Conservation (phyloP, 1,139 yeast genomes). For the Geotrichum siamense region DNA sequence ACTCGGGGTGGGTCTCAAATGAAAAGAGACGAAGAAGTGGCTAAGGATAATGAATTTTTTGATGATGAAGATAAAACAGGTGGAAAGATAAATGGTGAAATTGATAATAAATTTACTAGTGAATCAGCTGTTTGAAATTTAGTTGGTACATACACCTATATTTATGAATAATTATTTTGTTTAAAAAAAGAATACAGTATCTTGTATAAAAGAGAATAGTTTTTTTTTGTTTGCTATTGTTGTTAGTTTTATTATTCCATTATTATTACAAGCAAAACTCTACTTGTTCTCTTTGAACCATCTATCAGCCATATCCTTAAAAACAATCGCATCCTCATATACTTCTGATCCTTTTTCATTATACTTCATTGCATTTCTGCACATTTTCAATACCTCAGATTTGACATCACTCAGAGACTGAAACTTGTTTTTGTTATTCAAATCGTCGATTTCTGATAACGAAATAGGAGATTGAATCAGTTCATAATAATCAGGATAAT, state of each 20-base stretch:
- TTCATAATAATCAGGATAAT: slow-evolving; percentile 83
- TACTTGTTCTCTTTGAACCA: slow-evolving; percentile 10
- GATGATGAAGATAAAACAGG: slow-evolving; percentile 34
- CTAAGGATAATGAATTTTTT: slow-evolving; percentile 34
- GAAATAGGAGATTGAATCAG: slow-evolving; percentile 79
- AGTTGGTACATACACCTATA: no score
- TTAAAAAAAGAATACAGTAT: no score
- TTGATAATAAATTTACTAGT: slow-evolving; percentile 5
- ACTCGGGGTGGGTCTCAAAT: slow-evolving; percentile 86
- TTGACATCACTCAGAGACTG: slow-evolving; percentile 52
- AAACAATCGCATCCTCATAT: slow-evolving; percentile 61
- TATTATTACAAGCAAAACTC: background rate
- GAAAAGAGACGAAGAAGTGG: slow-evolving; percentile 66
- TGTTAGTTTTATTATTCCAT: background rate
- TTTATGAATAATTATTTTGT: no score
- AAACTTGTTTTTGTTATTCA: slow-evolving; percentile 45
- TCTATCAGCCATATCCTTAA: slow-evolving; percentile 38
- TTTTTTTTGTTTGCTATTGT: background rate
- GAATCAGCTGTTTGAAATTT: slow-evolving; percentile 8
- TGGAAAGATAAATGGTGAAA: slow-evolving; percentile 21
- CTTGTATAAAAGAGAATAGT: no score
- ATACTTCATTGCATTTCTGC: slow-evolving; percentile 74
- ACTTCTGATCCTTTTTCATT: slow-evolving; percentile 87
- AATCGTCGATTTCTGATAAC: slow-evolving; percentile 52
- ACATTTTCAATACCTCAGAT: slow-evolving; percentile 70